Percentiles rank a stretch among this genome's conserved stretches.
Conservation (phyloP, 192 early-diverging fungal genomes). For the Gryganskiella cystojenkinii region DNA sequence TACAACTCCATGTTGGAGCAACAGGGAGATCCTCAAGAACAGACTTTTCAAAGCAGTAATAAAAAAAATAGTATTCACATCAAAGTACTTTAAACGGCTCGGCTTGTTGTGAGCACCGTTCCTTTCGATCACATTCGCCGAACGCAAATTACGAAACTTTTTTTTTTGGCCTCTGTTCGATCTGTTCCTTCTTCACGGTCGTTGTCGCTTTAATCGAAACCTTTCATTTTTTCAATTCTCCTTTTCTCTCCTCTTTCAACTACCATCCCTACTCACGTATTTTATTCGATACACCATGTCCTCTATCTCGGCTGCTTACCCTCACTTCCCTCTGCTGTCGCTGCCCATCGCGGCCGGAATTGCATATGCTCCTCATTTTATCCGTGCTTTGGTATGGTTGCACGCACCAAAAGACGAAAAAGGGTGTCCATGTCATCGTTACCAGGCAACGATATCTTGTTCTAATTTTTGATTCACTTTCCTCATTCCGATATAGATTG, state of each 20-base stretch:
- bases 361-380: constrained; percentile 50
- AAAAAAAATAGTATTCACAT: too few species aligned
- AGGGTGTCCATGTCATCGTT: too few species aligned
- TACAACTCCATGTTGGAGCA: too few species aligned
- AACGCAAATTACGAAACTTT: not conserved
- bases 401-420: too few species aligned
- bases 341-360: constrained; percentile 40
- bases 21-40: too few species aligned
- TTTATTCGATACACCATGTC: constrained; percentile 4
- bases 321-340: constrained; percentile 42
- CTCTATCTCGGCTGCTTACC: constrained; percentile 7
- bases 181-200: too few species aligned
- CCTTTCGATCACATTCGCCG: too few species aligned
- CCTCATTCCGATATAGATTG: constrained; percentile 15
- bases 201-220: not conserved
- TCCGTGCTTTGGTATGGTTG: constrained; percentile 30
- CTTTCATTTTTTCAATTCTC: not conserved
- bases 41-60: too few species aligned
- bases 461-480: not conserved
- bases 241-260: too few species aligned
- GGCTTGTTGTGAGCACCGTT: too few species aligned
- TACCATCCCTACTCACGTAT: not conserved
- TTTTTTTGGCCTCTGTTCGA: not conserved
- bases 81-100: too few species aligned
- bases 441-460: too few species aligned